A percentile compares a stretch with the other conserved stretches of the same genome.
Evolutionary conservation across 2,329 filamentous ascomycete species (phyloP).

Genomic region (Tympanopsis confertula): DNA sequence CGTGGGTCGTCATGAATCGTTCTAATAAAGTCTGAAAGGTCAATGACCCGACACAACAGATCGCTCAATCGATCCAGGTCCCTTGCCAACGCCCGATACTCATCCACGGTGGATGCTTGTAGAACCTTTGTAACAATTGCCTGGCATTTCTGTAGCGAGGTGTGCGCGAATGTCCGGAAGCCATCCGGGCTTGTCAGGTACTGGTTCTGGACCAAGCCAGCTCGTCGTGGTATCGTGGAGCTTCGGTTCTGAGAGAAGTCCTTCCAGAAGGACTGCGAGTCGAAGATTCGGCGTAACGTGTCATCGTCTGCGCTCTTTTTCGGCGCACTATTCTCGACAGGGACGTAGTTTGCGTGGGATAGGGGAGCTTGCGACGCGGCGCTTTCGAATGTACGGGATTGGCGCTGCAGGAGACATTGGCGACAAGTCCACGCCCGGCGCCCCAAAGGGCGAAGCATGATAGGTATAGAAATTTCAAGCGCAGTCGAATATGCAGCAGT

Average conservation of each 20-base stretch:
- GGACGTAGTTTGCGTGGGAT: background rate
- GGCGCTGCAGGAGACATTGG: conserved; percentile 16
- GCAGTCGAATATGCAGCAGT: too few relatives aligned
- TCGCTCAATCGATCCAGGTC: conserved; percentile 88
- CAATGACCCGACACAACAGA: conserved; percentile 85
- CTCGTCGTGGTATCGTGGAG: conserved; percentile 30
- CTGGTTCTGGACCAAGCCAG: conserved; percentile 81
- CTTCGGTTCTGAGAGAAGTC: conserved; percentile 24
- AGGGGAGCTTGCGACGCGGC: background rate
- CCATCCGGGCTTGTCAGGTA: conserved; percentile 77
- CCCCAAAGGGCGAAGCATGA: conserved; percentile 18
- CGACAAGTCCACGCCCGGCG: conserved; percentile 27
- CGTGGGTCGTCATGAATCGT: conserved; percentile 72
- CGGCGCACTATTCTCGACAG: background rate
- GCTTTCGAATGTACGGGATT: conserved; percentile 4
- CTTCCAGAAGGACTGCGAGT: conserved; percentile 41
- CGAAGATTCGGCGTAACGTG: conserved; percentile 77
- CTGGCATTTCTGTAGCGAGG: conserved; percentile 69
- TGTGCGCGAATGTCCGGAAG: conserved; percentile 70
- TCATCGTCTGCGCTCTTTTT: conserved; percentile 46
- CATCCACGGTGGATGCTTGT: conserved; percentile 53
- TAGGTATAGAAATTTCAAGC: conserved; percentile 8
- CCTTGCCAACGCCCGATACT: conserved; percentile 64
- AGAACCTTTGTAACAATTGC: conserved; percentile 69
- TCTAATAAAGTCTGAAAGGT: conserved; percentile 89